Percentiles rank a stretch among this genome's conserved stretches.
These are phyloP conservation scores for Lipomyces kockii DNA, from an alignment of 805 yeast genomes.

Conservation along the genomic window DNA sequence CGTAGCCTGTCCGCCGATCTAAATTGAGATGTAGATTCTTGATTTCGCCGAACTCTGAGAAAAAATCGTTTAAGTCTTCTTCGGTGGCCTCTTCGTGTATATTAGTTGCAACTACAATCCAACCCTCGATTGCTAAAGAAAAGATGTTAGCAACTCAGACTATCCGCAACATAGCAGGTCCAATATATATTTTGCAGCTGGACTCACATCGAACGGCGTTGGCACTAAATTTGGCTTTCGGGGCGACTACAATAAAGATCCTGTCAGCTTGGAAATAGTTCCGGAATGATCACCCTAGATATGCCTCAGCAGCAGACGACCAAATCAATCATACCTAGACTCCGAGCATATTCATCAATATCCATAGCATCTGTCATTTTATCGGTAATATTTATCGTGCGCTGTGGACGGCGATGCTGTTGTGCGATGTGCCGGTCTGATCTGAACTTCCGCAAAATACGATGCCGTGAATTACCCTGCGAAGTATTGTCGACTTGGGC, in stretches of 20 bases:
- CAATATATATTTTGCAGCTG: not conserved
- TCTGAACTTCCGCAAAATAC: not conserved
- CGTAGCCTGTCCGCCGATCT: slow-evolving; percentile 53
- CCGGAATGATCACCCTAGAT: not conserved
- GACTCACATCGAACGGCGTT: slow-evolving; percentile 32
- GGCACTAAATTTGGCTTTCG: slow-evolving; percentile 29
- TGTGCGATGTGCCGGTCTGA: not conserved
- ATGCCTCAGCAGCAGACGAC: not conserved
- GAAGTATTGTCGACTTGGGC: too few relatives aligned
- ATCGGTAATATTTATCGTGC: not conserved
- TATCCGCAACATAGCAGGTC: not conserved
- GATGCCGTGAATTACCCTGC: not conserved
- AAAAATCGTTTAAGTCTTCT: slow-evolving; percentile 50
- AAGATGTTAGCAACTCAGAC: not conserved
- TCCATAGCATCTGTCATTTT: slow-evolving; percentile 34
- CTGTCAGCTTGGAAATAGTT: not conserved
- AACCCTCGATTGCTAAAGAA: slow-evolving; percentile 51
- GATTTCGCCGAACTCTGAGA: slow-evolving; percentile 51
- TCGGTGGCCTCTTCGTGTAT: slow-evolving; percentile 55
- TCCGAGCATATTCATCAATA: slow-evolving; percentile 21
- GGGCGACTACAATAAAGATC: slow-evolving; percentile 6
- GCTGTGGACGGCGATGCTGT: not conserved
- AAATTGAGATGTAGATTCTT: slow-evolving; percentile 50
- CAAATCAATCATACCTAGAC: slow-evolving; percentile 7
- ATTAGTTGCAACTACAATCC: slow-evolving; percentile 49